These are phyloP conservation scores for Butyriboletus loyo DNA, from an alignment of 768 basidiomycete species.

Conservation along the genomic window DNA sequence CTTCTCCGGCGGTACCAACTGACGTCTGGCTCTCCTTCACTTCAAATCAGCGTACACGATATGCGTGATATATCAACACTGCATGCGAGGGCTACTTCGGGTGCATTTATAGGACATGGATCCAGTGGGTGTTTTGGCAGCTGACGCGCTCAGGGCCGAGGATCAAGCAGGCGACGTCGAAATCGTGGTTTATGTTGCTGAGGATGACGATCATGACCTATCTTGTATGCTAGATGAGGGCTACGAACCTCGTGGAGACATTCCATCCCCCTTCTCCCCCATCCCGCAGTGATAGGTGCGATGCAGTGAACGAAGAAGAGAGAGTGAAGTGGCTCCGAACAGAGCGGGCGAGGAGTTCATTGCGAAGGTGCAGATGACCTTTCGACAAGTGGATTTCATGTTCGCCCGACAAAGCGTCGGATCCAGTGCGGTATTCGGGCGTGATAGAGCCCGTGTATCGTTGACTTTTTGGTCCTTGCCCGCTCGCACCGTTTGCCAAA, in stretches of 20 bases:
- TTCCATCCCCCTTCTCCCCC: neutral
- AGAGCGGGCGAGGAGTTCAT: neutral
- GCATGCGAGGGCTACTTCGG: neutral
- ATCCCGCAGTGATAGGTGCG: neutral
- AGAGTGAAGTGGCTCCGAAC: neutral
- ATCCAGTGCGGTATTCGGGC: neutral
- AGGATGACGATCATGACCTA: neutral
- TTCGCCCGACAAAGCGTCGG: neutral
- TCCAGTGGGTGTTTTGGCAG: no score
- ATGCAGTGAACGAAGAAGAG: neutral
- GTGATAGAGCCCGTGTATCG: neutral
- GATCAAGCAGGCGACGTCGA: no score
- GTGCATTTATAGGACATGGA: neutral
- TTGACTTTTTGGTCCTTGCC: neutral
- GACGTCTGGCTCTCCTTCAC: neutral
- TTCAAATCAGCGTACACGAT: neutral
- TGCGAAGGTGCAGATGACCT: neutral
- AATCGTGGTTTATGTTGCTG: no score
- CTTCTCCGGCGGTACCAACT: neutral
- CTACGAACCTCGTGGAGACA: neutral
- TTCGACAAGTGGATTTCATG: neutral
- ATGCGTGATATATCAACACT: no score
- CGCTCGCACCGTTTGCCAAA: neutral
- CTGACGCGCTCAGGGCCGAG: no score
- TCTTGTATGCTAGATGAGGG: neutral